Evolutionary conservation across 495 filamentous ascomycete genomes (phyloP).

Genomic region (Xylaria bambusicola): DNA sequence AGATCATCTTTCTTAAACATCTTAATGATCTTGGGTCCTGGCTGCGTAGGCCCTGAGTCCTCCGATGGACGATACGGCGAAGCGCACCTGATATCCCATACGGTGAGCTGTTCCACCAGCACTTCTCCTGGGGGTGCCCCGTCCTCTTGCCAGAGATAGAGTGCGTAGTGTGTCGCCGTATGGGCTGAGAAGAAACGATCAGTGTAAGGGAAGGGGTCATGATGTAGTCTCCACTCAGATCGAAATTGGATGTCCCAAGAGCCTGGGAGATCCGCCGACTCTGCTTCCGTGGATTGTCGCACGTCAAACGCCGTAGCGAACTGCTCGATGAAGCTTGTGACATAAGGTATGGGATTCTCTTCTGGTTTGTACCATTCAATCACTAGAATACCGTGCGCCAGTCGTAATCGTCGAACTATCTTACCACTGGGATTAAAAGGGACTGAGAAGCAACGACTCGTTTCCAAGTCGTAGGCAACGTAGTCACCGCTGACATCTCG

Average conservation of each 20-base stretch:
- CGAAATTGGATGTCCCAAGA: conserved; percentile 55
- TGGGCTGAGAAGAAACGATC: conserved; percentile 69
- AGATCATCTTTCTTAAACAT: conserved; percentile 59
- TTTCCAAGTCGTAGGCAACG: conserved; percentile 57
- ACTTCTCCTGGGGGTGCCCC: conserved; percentile 60
- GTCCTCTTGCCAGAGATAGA: conserved; percentile 69
- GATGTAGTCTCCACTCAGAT: conserved; percentile 72
- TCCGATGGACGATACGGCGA: conserved; percentile 55
- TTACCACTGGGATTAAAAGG: conserved; percentile 58
- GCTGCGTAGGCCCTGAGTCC: conserved; percentile 41
- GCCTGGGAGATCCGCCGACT: not conserved
- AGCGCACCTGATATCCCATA: conserved; percentile 66
- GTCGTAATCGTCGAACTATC: conserved; percentile 59
- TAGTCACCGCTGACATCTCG: conserved; percentile 45
- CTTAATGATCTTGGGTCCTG: conserved; percentile 54
- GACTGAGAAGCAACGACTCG: conserved; percentile 45
- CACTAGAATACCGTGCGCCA: conserved; percentile 58
- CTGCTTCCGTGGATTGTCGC: conserved; percentile 17
- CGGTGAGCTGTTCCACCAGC: conserved; percentile 61
- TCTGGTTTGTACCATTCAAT: conserved; percentile 67
- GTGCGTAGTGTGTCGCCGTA: conserved; percentile 62
- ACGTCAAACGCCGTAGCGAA: conserved; percentile 67
- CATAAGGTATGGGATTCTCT: conserved; percentile 61
- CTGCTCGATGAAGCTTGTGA: conserved; percentile 60
- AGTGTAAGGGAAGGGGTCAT: conserved; percentile 54